Conservation (phyloP, 2,329 filamentous ascomycete species). For the Drechslerella coelobrocha region DNA sequence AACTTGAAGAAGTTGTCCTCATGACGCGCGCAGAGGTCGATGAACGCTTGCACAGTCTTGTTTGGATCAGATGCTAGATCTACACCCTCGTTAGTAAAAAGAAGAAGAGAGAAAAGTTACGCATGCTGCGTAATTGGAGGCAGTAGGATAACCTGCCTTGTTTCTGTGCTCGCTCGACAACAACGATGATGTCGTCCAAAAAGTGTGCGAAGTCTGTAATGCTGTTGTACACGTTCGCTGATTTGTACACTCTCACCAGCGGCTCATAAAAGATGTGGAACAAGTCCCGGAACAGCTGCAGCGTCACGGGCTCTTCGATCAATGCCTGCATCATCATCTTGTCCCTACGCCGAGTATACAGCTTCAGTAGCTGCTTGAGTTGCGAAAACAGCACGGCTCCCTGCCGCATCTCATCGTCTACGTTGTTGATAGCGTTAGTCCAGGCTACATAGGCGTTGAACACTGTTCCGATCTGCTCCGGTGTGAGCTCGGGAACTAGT, state of each 20-base stretch:
- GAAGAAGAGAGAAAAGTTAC: not conserved
- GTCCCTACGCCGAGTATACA: slow-evolving; percentile 87
- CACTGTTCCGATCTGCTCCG: slow-evolving; percentile 79
- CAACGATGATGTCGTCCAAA: slow-evolving; percentile 87
- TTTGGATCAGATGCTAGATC: slow-evolving; percentile 96
- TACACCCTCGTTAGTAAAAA: slow-evolving; percentile 25
- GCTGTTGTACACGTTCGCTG: slow-evolving; percentile 95
- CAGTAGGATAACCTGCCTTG: slow-evolving; percentile 57
- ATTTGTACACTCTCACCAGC: slow-evolving; percentile 95
- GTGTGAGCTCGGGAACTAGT: slow-evolving; percentile 72
- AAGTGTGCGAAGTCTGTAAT: slow-evolving; percentile 96
- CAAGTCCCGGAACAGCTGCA: slow-evolving; percentile 93
- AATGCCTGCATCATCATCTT: slow-evolving; percentile 97
- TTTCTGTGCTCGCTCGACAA: slow-evolving; percentile 71
- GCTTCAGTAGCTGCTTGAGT: slow-evolving; percentile 90
- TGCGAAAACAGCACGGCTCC: slow-evolving; percentile 92
- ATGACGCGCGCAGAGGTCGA: slow-evolving; percentile 92
- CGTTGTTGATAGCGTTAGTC: slow-evolving; percentile 89
- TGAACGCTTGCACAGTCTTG: slow-evolving; percentile 96
- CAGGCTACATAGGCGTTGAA: slow-evolving; percentile 97
- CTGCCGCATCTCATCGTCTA: slow-evolving; percentile 85
- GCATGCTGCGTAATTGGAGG: not conserved
- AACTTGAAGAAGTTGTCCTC: slow-evolving; percentile 99
- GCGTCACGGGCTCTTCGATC: slow-evolving; percentile 94
- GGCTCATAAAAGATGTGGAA: slow-evolving; percentile 99